Base-by-base conservation (phyloP, 495 filamentous ascomycete species). In the Aspergillus incahuasiensis region DNA sequence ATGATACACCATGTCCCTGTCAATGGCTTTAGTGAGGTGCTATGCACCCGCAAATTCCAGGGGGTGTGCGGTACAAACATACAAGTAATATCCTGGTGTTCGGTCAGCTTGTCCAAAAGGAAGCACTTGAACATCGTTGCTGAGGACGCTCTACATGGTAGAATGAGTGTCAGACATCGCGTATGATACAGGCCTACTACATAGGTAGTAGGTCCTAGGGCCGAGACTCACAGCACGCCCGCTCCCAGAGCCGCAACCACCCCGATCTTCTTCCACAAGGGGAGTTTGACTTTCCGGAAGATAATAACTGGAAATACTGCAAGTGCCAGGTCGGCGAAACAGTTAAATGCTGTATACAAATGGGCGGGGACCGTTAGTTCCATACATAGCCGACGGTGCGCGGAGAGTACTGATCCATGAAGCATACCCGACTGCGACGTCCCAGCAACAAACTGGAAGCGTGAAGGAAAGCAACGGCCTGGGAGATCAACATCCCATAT, bases 1-100 rank as follows among this genome's bases (percentile, higher is more conserved):
- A 56, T 56, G 3, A 35, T n/a, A 13, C 46, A 35, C 54, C 54
- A 56, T 1, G 54, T 50, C 46, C 45, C 45, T 56, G 38, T n/a
- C n/a, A n/a, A n/a, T n/a, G n/a, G n/a, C n/a, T n/a, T n/a, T n/a
- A n/a, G n/a, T n/a, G n/a, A n/a, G n/a, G n/a, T n/a, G n/a, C n/a
- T n/a, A n/a, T n/a, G n/a, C n/a, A n/a, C n/a, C n/a, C n/a, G n/a
- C n/a, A n/a, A n/a, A n/a, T n/a, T n/a, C n/a, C n/a, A n/a, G n/a
- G n/a, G n/a, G n/a, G n/a, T n/a, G n/a, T n/a, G n/a, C n/a, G n/a
- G n/a, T n/a, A n/a, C n/a, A n/a, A n/a, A 25, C 13, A 39, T 38
- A 45, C 38, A 46, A 6, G 44, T 47, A 6, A 48, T 48, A 18
- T 48, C 45, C 5, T 28, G 46, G n/a, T 56, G 54, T 12, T 16